phyloP scores from a whole-genome alignment of 768 basidiomycete genomes.

The Coprinellus micaceus region DNA sequence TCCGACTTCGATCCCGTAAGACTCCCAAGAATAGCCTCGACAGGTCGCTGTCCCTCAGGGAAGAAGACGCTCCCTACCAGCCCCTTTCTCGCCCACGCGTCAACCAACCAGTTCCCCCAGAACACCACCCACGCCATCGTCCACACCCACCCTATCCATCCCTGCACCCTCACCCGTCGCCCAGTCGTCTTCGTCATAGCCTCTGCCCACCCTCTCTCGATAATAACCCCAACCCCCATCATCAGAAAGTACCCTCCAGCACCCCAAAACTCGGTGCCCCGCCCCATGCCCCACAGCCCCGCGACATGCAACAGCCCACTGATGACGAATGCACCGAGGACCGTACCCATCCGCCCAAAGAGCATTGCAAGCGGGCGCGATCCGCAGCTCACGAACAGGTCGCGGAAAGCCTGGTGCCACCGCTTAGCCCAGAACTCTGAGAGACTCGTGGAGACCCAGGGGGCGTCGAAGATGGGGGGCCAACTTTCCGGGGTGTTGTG shows the following conservation, averaged over 20 bases:
- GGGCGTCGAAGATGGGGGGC: conserved; percentile 60
- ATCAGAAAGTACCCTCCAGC: conserved; percentile 54
- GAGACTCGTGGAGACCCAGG: conserved; percentile 58
- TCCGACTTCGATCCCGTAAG: too few species aligned
- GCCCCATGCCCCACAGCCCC: conserved; percentile 56
- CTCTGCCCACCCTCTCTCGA: conserved; percentile 46
- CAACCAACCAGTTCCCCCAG: conserved; percentile 47
- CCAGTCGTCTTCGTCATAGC: conserved; percentile 31
- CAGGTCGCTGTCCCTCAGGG: conserved; percentile 30
- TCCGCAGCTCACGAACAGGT: conserved; percentile 52
- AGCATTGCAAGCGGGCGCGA: conserved; percentile 37
- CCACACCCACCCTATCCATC: conserved; percentile 52
- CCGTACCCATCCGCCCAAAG: conserved; percentile 44
- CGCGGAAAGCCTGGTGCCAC: conserved; percentile 72
- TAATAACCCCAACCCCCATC: conserved; percentile 48
- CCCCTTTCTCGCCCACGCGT: conserved; percentile 46
- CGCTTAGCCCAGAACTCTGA: conserved; percentile 55
- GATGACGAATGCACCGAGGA: conserved; percentile 56
- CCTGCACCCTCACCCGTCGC: conserved; percentile 30
- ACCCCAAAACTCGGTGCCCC: conserved; percentile 41
- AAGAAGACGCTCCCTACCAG: conserved; percentile 38
- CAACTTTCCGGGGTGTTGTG: conserved; percentile 49
- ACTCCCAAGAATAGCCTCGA: neutral
- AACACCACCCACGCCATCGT: conserved; percentile 40
- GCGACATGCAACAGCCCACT: conserved; percentile 61